phyloP scores from a whole-genome alignment of 805 yeast genomes.

The Teunomyces aglyptinius region DNA sequence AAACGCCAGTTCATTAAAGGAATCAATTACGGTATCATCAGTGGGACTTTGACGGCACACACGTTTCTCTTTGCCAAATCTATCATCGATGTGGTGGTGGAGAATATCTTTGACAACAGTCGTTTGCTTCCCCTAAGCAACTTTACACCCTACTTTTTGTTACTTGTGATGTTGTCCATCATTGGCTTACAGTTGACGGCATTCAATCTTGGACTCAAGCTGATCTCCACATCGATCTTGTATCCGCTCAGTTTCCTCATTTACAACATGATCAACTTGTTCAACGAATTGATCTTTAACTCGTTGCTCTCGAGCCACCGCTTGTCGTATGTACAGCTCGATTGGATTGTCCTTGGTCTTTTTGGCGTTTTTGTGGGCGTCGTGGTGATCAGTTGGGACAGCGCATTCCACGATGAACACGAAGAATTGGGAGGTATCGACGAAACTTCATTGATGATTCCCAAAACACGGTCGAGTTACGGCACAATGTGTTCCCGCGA shows the following conservation, averaged over 20 bases:
- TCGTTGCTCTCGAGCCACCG: slow-evolving; percentile 49
- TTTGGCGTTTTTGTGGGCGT: slow-evolving; percentile 66
- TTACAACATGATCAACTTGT: slow-evolving; percentile 63
- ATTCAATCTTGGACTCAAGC: slow-evolving; percentile 69
- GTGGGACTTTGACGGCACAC: slow-evolving; percentile 83
- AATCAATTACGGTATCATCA: slow-evolving; percentile 58
- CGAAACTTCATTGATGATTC: neutral
- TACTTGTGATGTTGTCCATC: slow-evolving; percentile 53
- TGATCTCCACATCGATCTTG: slow-evolving; percentile 69
- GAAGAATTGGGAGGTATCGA: neutral
- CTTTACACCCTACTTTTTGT: slow-evolving; percentile 41
- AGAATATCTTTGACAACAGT: slow-evolving; percentile 34
- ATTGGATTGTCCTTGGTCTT: slow-evolving; percentile 45
- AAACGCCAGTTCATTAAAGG: slow-evolving; percentile 48
- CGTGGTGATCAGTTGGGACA: slow-evolving; percentile 56
- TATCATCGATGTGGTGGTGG: slow-evolving; percentile 64
- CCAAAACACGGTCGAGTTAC: neutral
- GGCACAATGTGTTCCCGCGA: neutral
- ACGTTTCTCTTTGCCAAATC: slow-evolving; percentile 84
- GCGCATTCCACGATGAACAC: slow-evolving; percentile 23
- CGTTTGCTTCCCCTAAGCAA: slow-evolving; percentile 25
- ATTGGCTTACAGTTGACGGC: slow-evolving; percentile 72
- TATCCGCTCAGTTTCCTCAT: slow-evolving; percentile 86
- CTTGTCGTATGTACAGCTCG: slow-evolving; percentile 48
- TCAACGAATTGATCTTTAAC: slow-evolving; percentile 53